Percentiles rank a stretch among this genome's conserved stretches.
Conservation (phyloP, 2,329 filamentous ascomycete species). For the Drechslera avenae region DNA sequence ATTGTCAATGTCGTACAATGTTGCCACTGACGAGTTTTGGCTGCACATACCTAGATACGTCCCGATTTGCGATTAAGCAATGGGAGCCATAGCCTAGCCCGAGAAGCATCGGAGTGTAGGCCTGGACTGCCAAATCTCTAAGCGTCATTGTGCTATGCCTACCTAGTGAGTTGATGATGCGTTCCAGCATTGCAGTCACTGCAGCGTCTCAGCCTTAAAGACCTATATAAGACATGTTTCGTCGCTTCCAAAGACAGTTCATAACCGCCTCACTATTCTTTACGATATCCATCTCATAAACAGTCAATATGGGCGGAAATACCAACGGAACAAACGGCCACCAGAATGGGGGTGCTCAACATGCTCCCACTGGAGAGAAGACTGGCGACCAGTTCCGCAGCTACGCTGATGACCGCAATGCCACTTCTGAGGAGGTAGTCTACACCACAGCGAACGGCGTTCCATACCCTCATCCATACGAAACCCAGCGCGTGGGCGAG, state of each 20-base stretch:
- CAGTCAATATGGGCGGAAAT: slow-evolving; percentile 12
- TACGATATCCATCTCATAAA: background rate
- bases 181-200: slow-evolving; percentile 3
- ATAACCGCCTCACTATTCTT: background rate
- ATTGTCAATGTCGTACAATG: slow-evolving; percentile 16
- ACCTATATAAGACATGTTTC: slow-evolving; percentile 3
- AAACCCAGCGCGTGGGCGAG: slow-evolving; percentile 61
- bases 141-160: slow-evolving; percentile 24
- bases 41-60: slow-evolving; percentile 19
- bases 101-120: slow-evolving; percentile 4
- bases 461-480: slow-evolving; percentile 64
- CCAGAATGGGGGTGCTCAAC: slow-evolving; percentile 18
- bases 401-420: slow-evolving; percentile 54
- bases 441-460: slow-evolving; percentile 64
- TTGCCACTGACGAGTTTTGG: slow-evolving; percentile 13
- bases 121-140: slow-evolving; percentile 14
- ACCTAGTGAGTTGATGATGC: slow-evolving; percentile 17
- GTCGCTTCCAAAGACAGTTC: background rate
- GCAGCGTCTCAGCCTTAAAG: background rate
- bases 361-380: slow-evolving; percentile 28
- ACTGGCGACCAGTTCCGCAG: slow-evolving; percentile 49
- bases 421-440: slow-evolving; percentile 51
- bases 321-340: slow-evolving; percentile 13
- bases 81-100: slow-evolving; percentile 13
- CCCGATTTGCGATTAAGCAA: slow-evolving; percentile 12